Evolutionary conservation across 371 early-diverging fungal species (phyloP).

Genomic region (Entomophthora muscae): DNA sequence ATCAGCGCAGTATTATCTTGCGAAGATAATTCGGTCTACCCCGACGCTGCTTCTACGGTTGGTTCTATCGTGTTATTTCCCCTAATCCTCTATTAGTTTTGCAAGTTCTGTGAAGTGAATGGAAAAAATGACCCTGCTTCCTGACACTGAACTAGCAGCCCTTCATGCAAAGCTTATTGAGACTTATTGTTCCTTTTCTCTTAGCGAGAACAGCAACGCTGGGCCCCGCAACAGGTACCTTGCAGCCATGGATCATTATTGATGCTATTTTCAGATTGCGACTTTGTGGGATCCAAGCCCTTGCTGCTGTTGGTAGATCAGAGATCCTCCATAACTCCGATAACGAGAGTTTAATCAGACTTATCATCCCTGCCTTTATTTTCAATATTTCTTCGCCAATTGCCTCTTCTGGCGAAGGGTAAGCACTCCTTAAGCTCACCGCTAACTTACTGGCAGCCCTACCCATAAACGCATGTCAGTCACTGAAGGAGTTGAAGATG

Average conservation of each 20-base stretch:
- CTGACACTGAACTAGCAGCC: conserved; percentile 42
- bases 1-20: conserved; percentile 3
- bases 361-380: conserved; percentile 35
- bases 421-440: background rate
- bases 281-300: conserved; percentile 30
- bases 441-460: background rate
- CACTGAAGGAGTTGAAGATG: background rate
- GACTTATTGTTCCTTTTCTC: conserved; percentile 37
- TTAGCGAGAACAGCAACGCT: conserved; percentile 20
- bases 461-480: background rate
- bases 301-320: conserved; percentile 30
- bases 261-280: conserved; percentile 20
- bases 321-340: conserved; percentile 30
- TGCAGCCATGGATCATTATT: background rate
- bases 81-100: background rate
- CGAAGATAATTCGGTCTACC: background rate
- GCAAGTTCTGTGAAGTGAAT: conserved; percentile 6
- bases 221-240: conserved; percentile 21
- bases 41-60: conserved; percentile 7
- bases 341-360: conserved; percentile 26
- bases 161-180: conserved; percentile 35
- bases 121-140: conserved; percentile 10
- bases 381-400: conserved; percentile 19
- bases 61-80: too few species aligned
- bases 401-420: conserved; percentile 15